Evolutionary conservation across 805 yeast species (phyloP).

Genomic region (Lipomyces kockii): DNA sequence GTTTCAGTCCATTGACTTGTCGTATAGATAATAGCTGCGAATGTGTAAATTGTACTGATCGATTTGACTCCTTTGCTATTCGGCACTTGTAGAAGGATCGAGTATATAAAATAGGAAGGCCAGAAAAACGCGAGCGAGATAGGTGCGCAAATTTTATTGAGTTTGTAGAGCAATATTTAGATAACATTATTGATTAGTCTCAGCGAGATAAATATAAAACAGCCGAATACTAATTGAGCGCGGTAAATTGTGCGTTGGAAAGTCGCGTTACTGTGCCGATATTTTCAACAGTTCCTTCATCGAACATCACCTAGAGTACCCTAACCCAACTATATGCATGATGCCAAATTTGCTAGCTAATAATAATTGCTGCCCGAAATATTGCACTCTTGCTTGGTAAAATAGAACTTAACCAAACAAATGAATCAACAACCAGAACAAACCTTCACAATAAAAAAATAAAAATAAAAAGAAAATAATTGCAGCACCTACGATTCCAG

Average conservation of each 20-base stretch:
- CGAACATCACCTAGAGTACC: not conserved
- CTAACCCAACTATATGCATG: not conserved
- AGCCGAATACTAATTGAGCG: not conserved
- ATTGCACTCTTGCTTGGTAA: too few species aligned
- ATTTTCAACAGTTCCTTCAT: not conserved
- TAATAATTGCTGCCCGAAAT: too few species aligned
- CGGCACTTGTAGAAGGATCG: not conserved
- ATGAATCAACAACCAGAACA: too few species aligned
- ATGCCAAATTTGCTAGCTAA: too few species aligned
- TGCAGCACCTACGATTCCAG: slow-evolving; percentile 4
- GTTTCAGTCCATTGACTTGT: not conserved
- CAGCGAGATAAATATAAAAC: not conserved
- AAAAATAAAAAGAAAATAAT: not conserved
- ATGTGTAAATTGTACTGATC: not conserved
- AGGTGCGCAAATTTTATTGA: not conserved
- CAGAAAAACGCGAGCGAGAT: not conserved
- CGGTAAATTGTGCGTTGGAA: not conserved
- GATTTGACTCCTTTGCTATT: not conserved
- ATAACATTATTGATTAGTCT: not conserved
- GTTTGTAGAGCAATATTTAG: not conserved
- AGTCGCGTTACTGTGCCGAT: not conserved
- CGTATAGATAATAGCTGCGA: not conserved
- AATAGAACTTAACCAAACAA: too few species aligned
- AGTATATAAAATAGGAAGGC: not conserved
- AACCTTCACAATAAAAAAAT: too few species aligned